Conservation (phyloP, 768 basidiomycete species). For the Podaxis sp. region DNA sequence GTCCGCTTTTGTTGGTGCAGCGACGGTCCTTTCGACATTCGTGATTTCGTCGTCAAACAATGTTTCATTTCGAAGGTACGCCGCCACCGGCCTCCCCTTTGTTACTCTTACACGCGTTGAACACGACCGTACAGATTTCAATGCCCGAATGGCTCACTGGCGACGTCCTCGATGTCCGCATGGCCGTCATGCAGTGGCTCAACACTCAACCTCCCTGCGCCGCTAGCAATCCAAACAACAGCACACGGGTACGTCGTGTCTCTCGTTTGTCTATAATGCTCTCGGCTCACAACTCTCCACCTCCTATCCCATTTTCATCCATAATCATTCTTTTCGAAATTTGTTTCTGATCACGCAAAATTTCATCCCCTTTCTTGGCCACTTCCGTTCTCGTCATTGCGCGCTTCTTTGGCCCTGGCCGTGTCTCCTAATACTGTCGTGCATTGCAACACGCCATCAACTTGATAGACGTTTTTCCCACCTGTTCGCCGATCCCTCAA, state of each 20-base stretch:
- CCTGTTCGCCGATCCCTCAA: slow-evolving; percentile 48
- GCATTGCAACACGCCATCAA: slow-evolving; percentile 9
- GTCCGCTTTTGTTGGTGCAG: slow-evolving; percentile 79
- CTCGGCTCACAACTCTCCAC: neutral
- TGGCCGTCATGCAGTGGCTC: slow-evolving; percentile 51
- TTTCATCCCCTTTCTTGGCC: neutral
- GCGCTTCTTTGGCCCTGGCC: neutral
- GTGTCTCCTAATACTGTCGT: slow-evolving; percentile 9
- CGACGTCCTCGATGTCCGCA: slow-evolving; percentile 75
- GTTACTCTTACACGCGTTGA: slow-evolving; percentile 6
- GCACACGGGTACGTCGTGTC: slow-evolving; percentile 21
- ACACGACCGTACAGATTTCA: slow-evolving; percentile 40
- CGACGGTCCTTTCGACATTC: slow-evolving; percentile 81
- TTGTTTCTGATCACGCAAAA: slow-evolving; percentile 11
- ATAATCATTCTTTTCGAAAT: slow-evolving; percentile 4
- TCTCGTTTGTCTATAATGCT: neutral
- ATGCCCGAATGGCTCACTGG: slow-evolving; percentile 76
- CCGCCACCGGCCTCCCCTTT: slow-evolving; percentile 20
- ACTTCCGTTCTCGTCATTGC: slow-evolving; percentile 3
- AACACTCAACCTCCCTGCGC: slow-evolving; percentile 24
- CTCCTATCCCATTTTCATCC: neutral
- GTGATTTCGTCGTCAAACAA: slow-evolving; percentile 87
- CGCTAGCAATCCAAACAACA: neutral
- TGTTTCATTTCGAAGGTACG: slow-evolving; percentile 80
- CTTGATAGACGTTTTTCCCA: slow-evolving; percentile 25